Base-by-base conservation (phyloP, 768 basidiomycete species). In the Tubosaeta sp. region DNA sequence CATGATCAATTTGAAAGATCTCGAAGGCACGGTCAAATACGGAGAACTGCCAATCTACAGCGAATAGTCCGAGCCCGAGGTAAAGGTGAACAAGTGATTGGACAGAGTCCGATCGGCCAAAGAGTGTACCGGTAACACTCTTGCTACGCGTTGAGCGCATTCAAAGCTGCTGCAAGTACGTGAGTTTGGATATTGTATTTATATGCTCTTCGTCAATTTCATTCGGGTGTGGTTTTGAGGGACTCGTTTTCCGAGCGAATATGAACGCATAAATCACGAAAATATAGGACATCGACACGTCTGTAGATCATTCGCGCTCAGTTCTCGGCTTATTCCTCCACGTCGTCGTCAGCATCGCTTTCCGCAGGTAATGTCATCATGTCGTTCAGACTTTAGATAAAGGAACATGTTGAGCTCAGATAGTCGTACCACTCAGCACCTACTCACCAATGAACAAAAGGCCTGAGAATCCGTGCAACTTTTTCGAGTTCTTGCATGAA, bases 381-480 rank as follows among this genome's bases (percentile, higher is more conserved):
- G 58, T 86, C 84, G 55, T 89, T 88, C 49, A 89, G 61, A 59
- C 87, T 88, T 47, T 4, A 2, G 9, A 12, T 0, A 6, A 42
- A 22, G 16, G n/a, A 56, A 38, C 12, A 14, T 35, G 14, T 36
- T 50, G 34, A 46, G 49, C 24, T 11, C 25, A 27, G 27, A 27
- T 27, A 9, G 9, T 36, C 31, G 18, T 32, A n/a, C 14, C 16
- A 18, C 24, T 41, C 35, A 30, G 14, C 10, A 24, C 3, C 2
- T 2, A 65, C 79, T 55, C 52, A 87, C 89, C 83, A 85, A 60
- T 89, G 87, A 3, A 94, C 87, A 50, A 96, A 84, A 0, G 92
- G 93, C 45, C 73, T 73, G 60, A 86, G 73, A 1, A 88, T 73
- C 21, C 59, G 66, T 6, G 77, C 79, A 9, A 87, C 73, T 1